These are phyloP conservation scores for Fusarium austroafricanum DNA, from an alignment of 2,329 filamentous ascomycete genomes.

Conservation along the genomic window DNA sequence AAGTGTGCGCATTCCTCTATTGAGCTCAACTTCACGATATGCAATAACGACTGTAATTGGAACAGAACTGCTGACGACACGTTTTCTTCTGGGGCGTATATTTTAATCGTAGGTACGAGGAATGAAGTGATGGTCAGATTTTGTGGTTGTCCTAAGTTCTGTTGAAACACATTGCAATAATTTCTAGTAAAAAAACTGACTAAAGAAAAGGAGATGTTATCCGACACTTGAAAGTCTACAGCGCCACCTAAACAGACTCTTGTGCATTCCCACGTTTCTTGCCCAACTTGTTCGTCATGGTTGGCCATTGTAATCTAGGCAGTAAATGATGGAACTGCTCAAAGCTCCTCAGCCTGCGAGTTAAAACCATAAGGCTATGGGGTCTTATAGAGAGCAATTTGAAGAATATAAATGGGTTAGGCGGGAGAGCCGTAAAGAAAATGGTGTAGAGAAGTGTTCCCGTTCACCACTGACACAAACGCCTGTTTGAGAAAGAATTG, in stretches of 20 bases:
- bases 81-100: not conserved
- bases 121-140: not conserved
- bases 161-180: constrained; percentile 27
- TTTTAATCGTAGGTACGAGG: not conserved
- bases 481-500: constrained; percentile 29
- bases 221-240: constrained; percentile 45
- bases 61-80: not conserved
- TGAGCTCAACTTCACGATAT: not conserved
- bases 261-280: constrained; percentile 37
- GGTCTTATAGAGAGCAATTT: constrained; percentile 10
- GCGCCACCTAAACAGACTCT: constrained; percentile 38
- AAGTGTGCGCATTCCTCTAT: not conserved
- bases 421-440: constrained; percentile 20
- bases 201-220: constrained; percentile 40
- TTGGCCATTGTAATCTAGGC: not conserved
- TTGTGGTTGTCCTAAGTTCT: not conserved
- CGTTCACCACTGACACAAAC: constrained; percentile 39
- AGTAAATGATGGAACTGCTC: constrained; percentile 3
- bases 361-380: constrained; percentile 15
- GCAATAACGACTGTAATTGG: not conserved
- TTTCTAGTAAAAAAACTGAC: constrained; percentile 40
- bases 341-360: constrained; percentile 10
- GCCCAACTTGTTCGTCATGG: not conserved
- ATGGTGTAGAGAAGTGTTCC: constrained; percentile 25
- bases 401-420: constrained; percentile 10